phyloP scores from a whole-genome alignment of 2,329 filamentous ascomycete species.

The Didymella sp. region DNA sequence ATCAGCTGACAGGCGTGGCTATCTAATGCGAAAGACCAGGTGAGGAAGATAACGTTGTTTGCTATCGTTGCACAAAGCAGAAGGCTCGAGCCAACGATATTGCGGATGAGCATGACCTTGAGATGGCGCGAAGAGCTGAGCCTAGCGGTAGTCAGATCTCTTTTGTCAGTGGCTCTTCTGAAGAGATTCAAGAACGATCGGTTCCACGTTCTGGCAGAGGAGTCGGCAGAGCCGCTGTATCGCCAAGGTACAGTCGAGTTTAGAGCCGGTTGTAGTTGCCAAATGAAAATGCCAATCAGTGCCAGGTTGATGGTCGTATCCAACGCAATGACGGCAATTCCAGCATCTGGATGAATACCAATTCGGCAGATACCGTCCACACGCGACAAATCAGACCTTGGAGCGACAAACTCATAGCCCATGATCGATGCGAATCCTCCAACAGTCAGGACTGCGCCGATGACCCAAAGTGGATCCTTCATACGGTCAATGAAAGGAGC shows the following conservation, averaged over 20 bases:
- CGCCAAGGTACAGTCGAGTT: background rate
- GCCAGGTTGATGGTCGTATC: background rate
- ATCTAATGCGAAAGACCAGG: constrained; percentile 34
- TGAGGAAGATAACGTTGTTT: constrained; percentile 30
- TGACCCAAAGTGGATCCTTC: background rate
- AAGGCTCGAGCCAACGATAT: background rate
- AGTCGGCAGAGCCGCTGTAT: background rate
- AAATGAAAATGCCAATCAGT: background rate
- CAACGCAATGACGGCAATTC: background rate
- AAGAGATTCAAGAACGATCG: background rate
- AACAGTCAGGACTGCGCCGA: background rate
- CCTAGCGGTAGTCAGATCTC: background rate
- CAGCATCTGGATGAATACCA: background rate
- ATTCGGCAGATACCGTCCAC: background rate
- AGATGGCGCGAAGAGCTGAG: background rate
- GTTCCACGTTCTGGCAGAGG: background rate
- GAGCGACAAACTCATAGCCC: background rate
- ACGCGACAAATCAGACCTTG: background rate
- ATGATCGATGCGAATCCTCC: background rate
- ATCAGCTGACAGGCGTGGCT: constrained; percentile 49
- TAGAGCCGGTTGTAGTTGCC: background rate
- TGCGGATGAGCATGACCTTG: background rate
- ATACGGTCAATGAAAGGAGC: background rate
- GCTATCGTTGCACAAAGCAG: background rate
- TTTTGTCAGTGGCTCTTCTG: background rate